Base-by-base conservation (phyloP, 2,329 filamentous ascomycete species). In the Kalmusia sp. region DNA sequence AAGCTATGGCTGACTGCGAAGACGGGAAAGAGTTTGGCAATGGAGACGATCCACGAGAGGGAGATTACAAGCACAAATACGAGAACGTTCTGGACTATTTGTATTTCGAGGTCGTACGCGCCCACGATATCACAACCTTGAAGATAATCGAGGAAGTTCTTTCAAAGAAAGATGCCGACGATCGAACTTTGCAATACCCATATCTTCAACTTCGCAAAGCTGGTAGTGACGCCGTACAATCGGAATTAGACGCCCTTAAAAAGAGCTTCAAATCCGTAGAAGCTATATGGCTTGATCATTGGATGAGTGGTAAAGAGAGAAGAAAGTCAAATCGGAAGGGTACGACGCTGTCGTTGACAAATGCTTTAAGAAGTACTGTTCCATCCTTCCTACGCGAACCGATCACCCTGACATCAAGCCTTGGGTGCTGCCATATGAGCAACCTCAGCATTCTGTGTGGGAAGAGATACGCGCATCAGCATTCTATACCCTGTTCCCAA, bases 21-120 rank as follows among this genome's bases (percentile, higher is more conserved):
- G 54, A 58, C 1, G 43, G 30, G 1, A 65, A 62, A 44, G 57
- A 57, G 8, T 50, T 51, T 19, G 54, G 50, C 8, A 59, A 63
- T 33, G 34, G 57, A 46, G 53, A 64, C 41, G 58, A 49, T 15
- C n/a, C 28, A 6, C 49, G 59, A 59, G 57, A 57, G 8, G 51
- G 69, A 15, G 60, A 69, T 0, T 68, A 61, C 27, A 52, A 28
- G 9, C 30, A 58, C 25, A 68, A 71, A 1, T 12, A 25, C 1
- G 41, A 64, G 1, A 84, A 89, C 51, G 83, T 90, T 3, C 78
- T 89, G 4, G 88, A 92, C 63, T 78, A 80, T 31, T 74, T 91
- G 6, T 86, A 83, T 57, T 88, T 86, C 15, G 57, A 70, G 0
- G 75, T 86, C 2, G 81, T 84, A 0, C 69, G 79, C 11, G 69